Conservation (phyloP, 768 basidiomycete species). For the Coprinellus micaceus region DNA sequence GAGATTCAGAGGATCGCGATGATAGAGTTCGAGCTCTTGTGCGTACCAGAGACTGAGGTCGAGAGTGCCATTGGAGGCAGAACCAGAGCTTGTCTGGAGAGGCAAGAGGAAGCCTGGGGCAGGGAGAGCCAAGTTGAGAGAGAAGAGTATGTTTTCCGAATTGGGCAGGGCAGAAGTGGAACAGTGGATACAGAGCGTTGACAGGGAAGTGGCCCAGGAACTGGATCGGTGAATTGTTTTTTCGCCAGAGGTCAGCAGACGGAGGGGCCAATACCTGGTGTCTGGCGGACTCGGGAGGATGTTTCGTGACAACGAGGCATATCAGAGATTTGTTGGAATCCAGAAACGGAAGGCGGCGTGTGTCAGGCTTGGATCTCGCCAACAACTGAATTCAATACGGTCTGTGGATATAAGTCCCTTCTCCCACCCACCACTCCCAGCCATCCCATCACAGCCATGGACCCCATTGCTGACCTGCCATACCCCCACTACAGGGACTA, state of each 20-base stretch:
- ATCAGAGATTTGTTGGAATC: slow-evolving; percentile 2
- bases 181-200: slow-evolving; percentile 1
- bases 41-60: neutral
- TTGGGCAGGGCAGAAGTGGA: neutral
- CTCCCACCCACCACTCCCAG: neutral
- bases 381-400: neutral
- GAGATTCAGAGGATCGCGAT: neutral
- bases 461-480: neutral
- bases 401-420: slow-evolving; percentile 1
- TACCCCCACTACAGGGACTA: slow-evolving; percentile 12
- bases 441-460: neutral
- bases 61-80: neutral
- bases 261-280: neutral
- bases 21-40: neutral
- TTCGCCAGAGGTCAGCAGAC: neutral
- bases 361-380: neutral
- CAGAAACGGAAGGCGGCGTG: slow-evolving; percentile 1
- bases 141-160: neutral
- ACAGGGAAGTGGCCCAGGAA: neutral
- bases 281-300: neutral
- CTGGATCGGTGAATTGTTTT: slow-evolving; percentile 8
- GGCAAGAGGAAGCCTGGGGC: neutral
- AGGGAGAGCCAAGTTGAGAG: neutral
- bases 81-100: neutral
- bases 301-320: no score